Base-by-base conservation (phyloP, 306 rosid species). In the Oxytropis ochrocephala region DNA sequence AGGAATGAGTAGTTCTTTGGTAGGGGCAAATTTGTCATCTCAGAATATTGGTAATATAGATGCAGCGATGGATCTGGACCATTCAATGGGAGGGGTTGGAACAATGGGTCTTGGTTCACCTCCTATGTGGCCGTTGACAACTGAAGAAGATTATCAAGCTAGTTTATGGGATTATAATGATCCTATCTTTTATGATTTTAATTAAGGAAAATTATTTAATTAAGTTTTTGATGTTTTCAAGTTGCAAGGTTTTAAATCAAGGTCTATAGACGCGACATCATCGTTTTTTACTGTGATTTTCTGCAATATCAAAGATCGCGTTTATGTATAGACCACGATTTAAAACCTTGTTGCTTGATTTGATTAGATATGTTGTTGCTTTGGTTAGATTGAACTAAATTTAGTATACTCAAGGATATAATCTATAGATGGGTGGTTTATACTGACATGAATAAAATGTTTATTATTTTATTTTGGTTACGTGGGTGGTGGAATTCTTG, bases 111-210 rank as follows among this genome's bases (percentile, higher is more conserved):
- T 85, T 4, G 85, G 81, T 65, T 85, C 96, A 29, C 84, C 96
- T 0, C 56, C 84, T 33, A 30, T 79, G 74, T 94, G 98, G 98
- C 81, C 87, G 0, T 47, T 85, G 73, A 56, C 78, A 0, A 82
- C 33, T 51, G 70, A 47, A 0, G 93, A 85, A 29, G 96, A 83
- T 33, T 75, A 80, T 29, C 54, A 81, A 11, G 79, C 86, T 7
- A 73, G 66, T 51, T 53, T 90, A 9, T 90, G 97, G 97, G 98
- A 94, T 70, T 90, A 94, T 18, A 82, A 66, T 10, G 98, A 93
- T 72, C 90, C 96, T 63, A 81, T 82, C 63, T 82, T 84, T 58
- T 82, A 79, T 64, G 94, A 90, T 78, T 87, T 87, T n/a, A n/a
- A n/a, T 48, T 84, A 70, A 67, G 62, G 71, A 52, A 30, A 16